Conservation (phyloP, 345 rosid species). For the Acer campestre region DNA sequence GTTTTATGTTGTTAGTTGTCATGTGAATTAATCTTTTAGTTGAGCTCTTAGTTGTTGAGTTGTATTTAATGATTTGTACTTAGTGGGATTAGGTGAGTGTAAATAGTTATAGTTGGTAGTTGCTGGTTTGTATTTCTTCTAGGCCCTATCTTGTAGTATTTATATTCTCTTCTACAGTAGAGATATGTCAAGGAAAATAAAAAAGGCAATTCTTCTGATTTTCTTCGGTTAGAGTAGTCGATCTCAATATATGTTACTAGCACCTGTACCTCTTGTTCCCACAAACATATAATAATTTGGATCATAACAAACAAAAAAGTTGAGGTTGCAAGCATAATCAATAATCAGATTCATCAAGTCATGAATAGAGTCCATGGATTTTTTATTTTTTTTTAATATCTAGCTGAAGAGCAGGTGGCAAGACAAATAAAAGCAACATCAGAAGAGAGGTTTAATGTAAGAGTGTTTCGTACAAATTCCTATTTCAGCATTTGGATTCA, state of each 20-base stretch:
- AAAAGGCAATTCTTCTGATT: too few species aligned
- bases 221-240: too few species aligned
- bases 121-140: too few species aligned
- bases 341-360: not conserved
- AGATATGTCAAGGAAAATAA: too few species aligned
- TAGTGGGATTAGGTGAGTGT: too few species aligned
- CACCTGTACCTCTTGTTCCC: not conserved
- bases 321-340: not conserved
- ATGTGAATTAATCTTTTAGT: too few species aligned
- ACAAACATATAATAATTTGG: not conserved
- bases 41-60: too few species aligned
- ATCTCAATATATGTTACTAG: constrained; percentile 6
- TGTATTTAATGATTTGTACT: too few species aligned
- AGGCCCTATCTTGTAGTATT: too few species aligned
- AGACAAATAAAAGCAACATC: not conserved
- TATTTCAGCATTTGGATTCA: not conserved
- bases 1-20: too few species aligned
- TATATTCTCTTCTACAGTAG: too few species aligned
- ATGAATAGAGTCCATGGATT: not conserved
- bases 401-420: not conserved
- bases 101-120: too few species aligned
- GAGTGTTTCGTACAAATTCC: constrained; percentile 1
- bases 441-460: not conserved
- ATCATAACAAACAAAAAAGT: not conserved
- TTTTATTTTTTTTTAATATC: not conserved